Evolutionary conservation across 352 stramenopile species (phyloP).

Genomic region (Phytophthora pluvialis): DNA sequence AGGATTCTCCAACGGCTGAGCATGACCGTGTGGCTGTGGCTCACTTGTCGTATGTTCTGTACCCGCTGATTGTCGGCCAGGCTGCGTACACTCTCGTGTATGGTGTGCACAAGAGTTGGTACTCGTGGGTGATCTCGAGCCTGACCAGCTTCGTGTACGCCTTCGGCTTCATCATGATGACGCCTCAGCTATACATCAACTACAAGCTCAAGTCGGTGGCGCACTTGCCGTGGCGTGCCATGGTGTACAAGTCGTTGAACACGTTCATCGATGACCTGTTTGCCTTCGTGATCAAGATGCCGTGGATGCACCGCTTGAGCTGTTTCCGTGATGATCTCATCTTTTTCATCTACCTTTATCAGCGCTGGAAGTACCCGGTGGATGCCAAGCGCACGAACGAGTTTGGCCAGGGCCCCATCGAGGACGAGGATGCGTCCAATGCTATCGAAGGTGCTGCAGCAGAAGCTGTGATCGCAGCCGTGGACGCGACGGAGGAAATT

Average conservation of each 20-base stretch:
- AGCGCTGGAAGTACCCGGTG: conserved; percentile 97
- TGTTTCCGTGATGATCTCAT: conserved; percentile 99
- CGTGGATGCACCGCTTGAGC: conserved; percentile 97
- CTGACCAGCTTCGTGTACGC: conserved; percentile 98
- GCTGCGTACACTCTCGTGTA: conserved; percentile 95
- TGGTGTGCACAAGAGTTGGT: conserved; percentile 96
- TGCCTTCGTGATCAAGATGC: conserved; percentile 93
- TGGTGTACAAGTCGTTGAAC: conserved; percentile 98
- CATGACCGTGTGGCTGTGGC: conserved; percentile 86
- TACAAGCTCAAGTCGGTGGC: conserved; percentile 98
- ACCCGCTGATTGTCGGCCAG: conserved; percentile 93
- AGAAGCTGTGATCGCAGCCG: conserved; percentile 23
- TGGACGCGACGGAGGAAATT: conserved; percentile 38
- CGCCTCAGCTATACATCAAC: conserved; percentile 98
- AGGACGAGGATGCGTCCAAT: conserved; percentile 45
- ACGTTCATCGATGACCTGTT: conserved; percentile 95
- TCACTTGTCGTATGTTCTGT: conserved; percentile 86
- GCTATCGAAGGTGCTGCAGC: conserved; percentile 35
- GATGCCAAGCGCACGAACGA: conserved; percentile 93
- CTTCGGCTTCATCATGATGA: conserved; percentile 99
- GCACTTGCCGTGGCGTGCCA: conserved; percentile 96
- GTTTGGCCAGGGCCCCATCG: conserved; percentile 89
- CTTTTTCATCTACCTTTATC: conserved; percentile 99
- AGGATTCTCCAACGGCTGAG: conserved; percentile 77
- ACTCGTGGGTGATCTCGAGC: conserved; percentile 97